Evolutionary conservation across 2,329 filamentous ascomycete species (phyloP).

Genomic region (Fusarium coicis): DNA sequence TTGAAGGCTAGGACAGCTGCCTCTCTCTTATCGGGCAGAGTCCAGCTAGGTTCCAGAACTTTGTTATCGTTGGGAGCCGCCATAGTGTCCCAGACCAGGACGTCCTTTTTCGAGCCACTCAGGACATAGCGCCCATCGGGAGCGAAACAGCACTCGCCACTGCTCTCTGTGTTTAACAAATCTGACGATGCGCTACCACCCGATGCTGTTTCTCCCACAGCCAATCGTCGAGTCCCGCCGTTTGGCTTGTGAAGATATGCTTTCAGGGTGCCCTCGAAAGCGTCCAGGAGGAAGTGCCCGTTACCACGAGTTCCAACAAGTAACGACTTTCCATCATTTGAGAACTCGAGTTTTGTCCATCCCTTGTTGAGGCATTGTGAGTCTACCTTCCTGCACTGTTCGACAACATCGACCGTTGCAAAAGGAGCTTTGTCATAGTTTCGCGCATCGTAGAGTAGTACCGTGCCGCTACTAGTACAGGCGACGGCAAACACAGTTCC

Average conservation of each 20-base stretch:
- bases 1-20: constrained; percentile 86
- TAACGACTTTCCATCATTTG: constrained; percentile 91
- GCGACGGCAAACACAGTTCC: constrained; percentile 92
- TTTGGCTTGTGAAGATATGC: constrained; percentile 74
- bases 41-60: constrained; percentile 70
- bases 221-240: constrained; percentile 63
- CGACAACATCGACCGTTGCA: constrained; percentile 81
- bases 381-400: constrained; percentile 60
- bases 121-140: constrained; percentile 91
- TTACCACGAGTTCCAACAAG: constrained; percentile 84
- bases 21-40: constrained; percentile 73
- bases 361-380: constrained; percentile 70
- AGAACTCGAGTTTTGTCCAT: constrained; percentile 95
- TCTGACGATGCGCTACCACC: constrained; percentile 52
- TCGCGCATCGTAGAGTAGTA: constrained; percentile 91
- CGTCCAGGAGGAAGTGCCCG: constrained; percentile 93
- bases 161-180: constrained; percentile 60
- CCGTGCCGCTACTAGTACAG: constrained; percentile 79
- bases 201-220: constrained; percentile 61
- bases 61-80: constrained; percentile 65
- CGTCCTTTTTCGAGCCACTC: constrained; percentile 78
- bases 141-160: constrained; percentile 86
- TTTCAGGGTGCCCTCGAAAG: constrained; percentile 84
- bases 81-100: constrained; percentile 88
- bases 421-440: constrained; percentile 96